phyloP scores from a whole-genome alignment of 208 protist species.

The Leishmania turanica region DNA sequence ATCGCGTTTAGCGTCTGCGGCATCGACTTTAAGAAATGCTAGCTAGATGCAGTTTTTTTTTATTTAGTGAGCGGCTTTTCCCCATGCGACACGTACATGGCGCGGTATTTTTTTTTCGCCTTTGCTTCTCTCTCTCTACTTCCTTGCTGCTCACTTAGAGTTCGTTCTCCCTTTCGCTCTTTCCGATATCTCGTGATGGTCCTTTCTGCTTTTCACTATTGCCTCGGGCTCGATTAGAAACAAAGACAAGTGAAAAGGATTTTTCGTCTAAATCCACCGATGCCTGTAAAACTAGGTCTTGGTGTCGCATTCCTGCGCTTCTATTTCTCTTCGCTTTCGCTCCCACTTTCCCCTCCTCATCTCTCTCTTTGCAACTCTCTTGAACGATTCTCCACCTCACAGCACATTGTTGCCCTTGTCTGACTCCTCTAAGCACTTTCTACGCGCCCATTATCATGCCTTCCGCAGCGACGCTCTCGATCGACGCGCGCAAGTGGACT shows the following conservation, averaged over 20 bases:
- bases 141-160: not conserved
- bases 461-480: slow-evolving; percentile 32
- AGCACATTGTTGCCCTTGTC: not conserved
- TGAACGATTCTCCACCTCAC: not conserved
- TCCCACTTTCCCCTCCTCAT: not conserved
- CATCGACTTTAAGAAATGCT: slow-evolving; percentile 78
- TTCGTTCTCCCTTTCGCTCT: not conserved
- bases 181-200: not conserved
- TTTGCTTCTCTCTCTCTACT: not conserved
- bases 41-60: slow-evolving; percentile 1
- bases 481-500: slow-evolving; percentile 69
- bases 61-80: not conserved
- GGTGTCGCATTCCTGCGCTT: not conserved
- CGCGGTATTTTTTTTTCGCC: not conserved
- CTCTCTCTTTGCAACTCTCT: not conserved
- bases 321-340: not conserved
- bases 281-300: not conserved
- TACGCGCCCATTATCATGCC: slow-evolving; percentile 7
- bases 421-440: not conserved
- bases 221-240: not conserved
- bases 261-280: not conserved
- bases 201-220: not conserved
- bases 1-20: slow-evolving; percentile 67
- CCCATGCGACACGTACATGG: not conserved
- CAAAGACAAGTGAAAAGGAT: not conserved